Percentiles rank a stretch among this genome's conserved stretches.
These are phyloP conservation scores for Coniochaeta sp. DNA, from an alignment of 2,329 filamentous ascomycete species.

Conservation along the genomic window DNA sequence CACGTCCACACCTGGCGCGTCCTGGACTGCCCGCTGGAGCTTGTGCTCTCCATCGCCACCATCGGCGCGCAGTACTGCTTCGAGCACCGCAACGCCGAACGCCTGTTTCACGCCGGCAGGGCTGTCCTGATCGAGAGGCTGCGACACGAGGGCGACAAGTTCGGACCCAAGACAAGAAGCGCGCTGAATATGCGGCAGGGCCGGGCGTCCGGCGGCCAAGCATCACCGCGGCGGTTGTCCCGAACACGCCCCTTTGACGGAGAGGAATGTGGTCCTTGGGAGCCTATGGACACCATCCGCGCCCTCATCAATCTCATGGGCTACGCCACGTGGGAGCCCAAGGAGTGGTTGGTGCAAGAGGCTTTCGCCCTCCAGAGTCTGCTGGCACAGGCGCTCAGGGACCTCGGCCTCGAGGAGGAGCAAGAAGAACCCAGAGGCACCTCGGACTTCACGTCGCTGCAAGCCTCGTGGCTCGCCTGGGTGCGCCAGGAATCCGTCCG, in stretches of 20 bases:
- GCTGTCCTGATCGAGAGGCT: constrained; percentile 23
- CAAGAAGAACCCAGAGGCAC: neutral
- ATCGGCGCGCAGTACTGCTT: constrained; percentile 31
- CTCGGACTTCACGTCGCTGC: constrained; percentile 4
- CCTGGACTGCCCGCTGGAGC: constrained; percentile 21
- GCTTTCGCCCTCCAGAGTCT: constrained; percentile 25
- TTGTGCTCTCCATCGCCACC: constrained; percentile 23
- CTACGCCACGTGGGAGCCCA: constrained; percentile 29
- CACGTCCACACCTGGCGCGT: constrained; percentile 26
- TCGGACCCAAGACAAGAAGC: constrained; percentile 17
- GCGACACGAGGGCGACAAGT: constrained; percentile 11
- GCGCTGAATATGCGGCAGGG: constrained; percentile 13
- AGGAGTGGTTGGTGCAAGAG: constrained; percentile 23
- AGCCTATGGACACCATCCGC: constrained; percentile 24
- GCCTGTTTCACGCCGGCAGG: constrained; percentile 24
- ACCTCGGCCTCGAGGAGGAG: constrained; percentile 24
- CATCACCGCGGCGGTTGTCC: neutral
- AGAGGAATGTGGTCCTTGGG: constrained; percentile 13
- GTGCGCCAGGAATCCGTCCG: constrained; percentile 22
- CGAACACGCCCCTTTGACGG: neutral
- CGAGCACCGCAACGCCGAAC: constrained; percentile 25
- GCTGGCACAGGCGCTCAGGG: constrained; percentile 24
- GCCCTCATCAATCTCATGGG: constrained; percentile 28
- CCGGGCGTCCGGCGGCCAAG: neutral
- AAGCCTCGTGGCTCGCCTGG: constrained; percentile 22